Percentiles rank a stretch among this genome's conserved stretches.
Evolutionary conservation across 805 yeast species (phyloP).

Genomic region (Ogataea nakhonphanomensis): DNA sequence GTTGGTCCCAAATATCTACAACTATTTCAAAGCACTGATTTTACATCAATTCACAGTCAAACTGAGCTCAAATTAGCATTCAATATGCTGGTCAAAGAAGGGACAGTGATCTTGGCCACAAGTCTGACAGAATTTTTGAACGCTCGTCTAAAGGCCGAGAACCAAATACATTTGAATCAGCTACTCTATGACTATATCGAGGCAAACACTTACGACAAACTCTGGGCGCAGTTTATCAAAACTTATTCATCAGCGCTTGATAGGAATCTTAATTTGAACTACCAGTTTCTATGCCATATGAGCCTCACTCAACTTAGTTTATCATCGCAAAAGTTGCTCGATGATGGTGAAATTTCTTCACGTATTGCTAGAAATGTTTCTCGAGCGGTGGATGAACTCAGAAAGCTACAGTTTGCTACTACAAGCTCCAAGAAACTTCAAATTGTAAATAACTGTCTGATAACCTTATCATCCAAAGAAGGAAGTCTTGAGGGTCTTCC

Average conservation of each 20-base stretch:
- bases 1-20: too few relatives aligned
- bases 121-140: constrained; percentile 28
- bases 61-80: too few relatives aligned
- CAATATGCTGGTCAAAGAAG: too few relatives aligned
- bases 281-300: constrained; percentile 36
- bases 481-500: too few relatives aligned
- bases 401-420: constrained; percentile 42
- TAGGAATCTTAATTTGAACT: constrained; percentile 26
- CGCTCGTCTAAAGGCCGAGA: constrained; percentile 23
- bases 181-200: constrained; percentile 72
- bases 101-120: constrained; percentile 10
- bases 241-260: constrained; percentile 15
- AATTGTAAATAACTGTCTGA: constrained; percentile 30
- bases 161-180: constrained; percentile 41
- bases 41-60: too few relatives aligned
- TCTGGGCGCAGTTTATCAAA: constrained; percentile 50
- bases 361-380: constrained; percentile 42
- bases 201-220: constrained; percentile 55
- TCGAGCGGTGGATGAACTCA: constrained; percentile 50
- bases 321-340: constrained; percentile 24
- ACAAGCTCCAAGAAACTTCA: constrained; percentile 46
- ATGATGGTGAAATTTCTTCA: constrained; percentile 15
- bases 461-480: not conserved
- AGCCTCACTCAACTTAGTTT: constrained; percentile 52
- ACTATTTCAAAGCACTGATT: too few relatives aligned